These are phyloP conservation scores for Aspergillus phoenicis DNA, from an alignment of 2,329 filamentous ascomycete species.

Conservation along the genomic window DNA sequence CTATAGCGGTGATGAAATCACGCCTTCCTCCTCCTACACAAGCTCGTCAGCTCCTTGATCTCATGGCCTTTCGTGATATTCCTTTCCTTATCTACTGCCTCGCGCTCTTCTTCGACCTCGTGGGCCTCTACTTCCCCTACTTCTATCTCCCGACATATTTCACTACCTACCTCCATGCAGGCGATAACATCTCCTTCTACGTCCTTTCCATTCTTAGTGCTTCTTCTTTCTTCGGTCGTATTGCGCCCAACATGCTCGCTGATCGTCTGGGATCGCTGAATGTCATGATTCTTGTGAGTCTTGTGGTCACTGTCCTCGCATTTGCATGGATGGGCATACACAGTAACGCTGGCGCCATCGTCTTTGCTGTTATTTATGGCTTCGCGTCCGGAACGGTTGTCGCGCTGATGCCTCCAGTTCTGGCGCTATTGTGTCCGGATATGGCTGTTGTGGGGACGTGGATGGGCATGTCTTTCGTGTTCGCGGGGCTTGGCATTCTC, in stretches of 20 bases:
- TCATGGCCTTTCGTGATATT: conserved; percentile 38
- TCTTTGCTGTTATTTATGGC: conserved; percentile 41
- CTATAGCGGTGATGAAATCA: not conserved
- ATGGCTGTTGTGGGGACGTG: conserved; percentile 41
- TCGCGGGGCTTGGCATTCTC: conserved; percentile 26
- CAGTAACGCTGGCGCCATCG: conserved; percentile 31
- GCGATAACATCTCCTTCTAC: conserved; percentile 56
- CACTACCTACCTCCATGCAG: conserved; percentile 46
- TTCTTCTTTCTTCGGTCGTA: conserved; percentile 53
- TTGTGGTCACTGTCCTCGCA: conserved; percentile 32
- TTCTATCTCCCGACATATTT: conserved; percentile 60
- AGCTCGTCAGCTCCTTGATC: conserved; percentile 38
- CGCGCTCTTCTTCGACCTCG: conserved; percentile 45
- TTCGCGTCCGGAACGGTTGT: conserved; percentile 46
- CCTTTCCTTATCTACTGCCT: conserved; percentile 43
- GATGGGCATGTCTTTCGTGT: conserved; percentile 45
- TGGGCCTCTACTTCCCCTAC: conserved; percentile 51
- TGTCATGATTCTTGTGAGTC: conserved; percentile 29
- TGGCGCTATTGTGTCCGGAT: conserved; percentile 36
- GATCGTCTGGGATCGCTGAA: conserved; percentile 56
- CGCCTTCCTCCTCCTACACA: conserved; percentile 29
- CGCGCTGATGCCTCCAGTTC: conserved; percentile 41
- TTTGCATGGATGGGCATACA: conserved; percentile 39
- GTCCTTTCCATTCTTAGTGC: conserved; percentile 63
- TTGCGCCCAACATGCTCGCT: conserved; percentile 53